These are phyloP conservation scores for Acer yangbiense DNA, from an alignment of 345 rosid genomes.

Conservation along the genomic window DNA sequence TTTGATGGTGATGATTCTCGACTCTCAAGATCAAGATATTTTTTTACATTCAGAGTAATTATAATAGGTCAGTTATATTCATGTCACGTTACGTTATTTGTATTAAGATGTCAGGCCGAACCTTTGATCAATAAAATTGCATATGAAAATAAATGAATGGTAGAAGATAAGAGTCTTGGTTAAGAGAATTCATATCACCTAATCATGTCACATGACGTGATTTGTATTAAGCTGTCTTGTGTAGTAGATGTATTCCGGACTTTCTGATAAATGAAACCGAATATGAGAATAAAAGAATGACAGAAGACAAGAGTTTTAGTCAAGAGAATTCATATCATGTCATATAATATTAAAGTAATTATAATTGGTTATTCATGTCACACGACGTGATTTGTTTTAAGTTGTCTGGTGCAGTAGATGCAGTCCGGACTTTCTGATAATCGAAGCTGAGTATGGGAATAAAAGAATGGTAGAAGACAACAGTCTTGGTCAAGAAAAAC, in stretches of 20 bases:
- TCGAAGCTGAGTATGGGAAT: slow-evolving; percentile 30
- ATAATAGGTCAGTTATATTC: no score
- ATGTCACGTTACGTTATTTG: no score
- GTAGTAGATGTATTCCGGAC: not conserved
- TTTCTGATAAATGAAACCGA: not conserved
- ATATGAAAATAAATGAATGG: no score
- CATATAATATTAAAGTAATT: not conserved
- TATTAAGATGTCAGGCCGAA: no score
- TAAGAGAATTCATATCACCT: not conserved
- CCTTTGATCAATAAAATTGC: no score
- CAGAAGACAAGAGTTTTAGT: no score
- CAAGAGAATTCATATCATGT: not conserved
- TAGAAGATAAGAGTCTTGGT: no score
- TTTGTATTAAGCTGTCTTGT: no score
- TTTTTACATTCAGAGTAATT: not conserved
- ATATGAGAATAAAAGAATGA: no score
- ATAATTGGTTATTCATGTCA: no score
- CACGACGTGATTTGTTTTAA: no score
- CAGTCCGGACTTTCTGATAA: not conserved
- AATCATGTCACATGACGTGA: no score
- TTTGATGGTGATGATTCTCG: slow-evolving; percentile 24
- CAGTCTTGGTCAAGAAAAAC: slow-evolving; percentile 50
- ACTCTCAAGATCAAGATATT: slow-evolving; percentile 17
- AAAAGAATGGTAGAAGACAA: slow-evolving; percentile 42
- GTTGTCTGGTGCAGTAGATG: not conserved